Evolutionary conservation across 768 basidiomycete species (phyloP).

Genomic region (Termitomyces titanicus): DNA sequence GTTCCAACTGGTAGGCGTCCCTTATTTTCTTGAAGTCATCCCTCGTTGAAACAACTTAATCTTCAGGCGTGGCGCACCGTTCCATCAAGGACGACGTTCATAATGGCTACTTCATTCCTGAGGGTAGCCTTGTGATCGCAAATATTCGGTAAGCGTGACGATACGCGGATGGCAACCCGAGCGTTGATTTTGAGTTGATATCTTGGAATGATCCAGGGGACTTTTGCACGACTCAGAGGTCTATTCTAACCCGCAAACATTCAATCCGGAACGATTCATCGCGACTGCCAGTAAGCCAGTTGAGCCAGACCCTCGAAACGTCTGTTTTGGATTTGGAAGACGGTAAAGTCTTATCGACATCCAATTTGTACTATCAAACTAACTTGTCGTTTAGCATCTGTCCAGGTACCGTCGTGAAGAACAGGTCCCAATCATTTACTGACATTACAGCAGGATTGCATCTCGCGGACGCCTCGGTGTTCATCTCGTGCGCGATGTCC

Average conservation of each 20-base stretch:
- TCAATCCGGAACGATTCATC: conserved; percentile 62
- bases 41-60: not conserved
- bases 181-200: not conserved
- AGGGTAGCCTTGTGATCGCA: conserved; percentile 48
- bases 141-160: conserved; percentile 41
- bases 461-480: conserved; percentile 52
- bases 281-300: conserved; percentile 35
- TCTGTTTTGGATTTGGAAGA: conserved; percentile 72
- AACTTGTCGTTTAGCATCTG: conserved; percentile 32
- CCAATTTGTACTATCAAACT: conserved; percentile 3
- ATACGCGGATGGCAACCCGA: not conserved
- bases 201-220: conserved; percentile 27
- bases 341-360: conserved; percentile 33
- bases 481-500: conserved; percentile 48
- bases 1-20: conserved; percentile 33
- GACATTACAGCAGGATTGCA: conserved; percentile 35
- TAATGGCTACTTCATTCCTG: conserved; percentile 58
- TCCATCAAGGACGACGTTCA: conserved; percentile 57
- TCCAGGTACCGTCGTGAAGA: conserved; percentile 34
- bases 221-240: conserved; percentile 51
- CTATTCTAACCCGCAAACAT: conserved; percentile 51
- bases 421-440: not conserved
- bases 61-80: conserved; percentile 46
- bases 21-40: not conserved
- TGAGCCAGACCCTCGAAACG: conserved; percentile 53